A percentile compares a stretch with the other conserved stretches of the same genome.
These are phyloP conservation scores for Verticillium tricorpus DNA, from an alignment of 2,329 filamentous ascomycete genomes.

Conservation along the genomic window DNA sequence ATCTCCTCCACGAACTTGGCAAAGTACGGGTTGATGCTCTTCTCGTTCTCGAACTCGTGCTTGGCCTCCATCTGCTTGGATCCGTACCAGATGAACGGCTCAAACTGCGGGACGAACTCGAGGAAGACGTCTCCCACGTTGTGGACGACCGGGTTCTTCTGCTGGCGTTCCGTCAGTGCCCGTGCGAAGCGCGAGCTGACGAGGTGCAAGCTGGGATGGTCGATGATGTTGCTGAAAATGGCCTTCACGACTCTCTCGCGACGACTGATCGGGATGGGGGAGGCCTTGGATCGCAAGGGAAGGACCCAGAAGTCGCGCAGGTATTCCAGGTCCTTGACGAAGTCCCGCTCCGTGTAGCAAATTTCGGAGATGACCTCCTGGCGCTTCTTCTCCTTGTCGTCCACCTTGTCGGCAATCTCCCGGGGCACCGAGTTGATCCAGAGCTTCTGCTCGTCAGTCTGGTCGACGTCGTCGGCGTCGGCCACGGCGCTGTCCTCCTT, in stretches of 20 bases:
- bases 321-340: slow-evolving; percentile 98
- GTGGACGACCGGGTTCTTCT: slow-evolving; percentile 81
- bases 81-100: slow-evolving; percentile 94
- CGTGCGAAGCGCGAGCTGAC: slow-evolving; percentile 89
- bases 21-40: slow-evolving; percentile 79
- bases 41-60: slow-evolving; percentile 96
- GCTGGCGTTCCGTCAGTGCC: slow-evolving; percentile 83
- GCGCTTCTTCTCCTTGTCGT: slow-evolving; percentile 90
- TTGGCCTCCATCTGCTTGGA: slow-evolving; percentile 95
- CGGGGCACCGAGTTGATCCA: slow-evolving; percentile 99
- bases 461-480: slow-evolving; percentile 76
- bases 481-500: slow-evolving; percentile 50
- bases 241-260: slow-evolving; percentile 88
- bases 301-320: slow-evolving; percentile 98
- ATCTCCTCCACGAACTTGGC: slow-evolving; percentile 93
- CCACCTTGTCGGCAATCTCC: slow-evolving; percentile 85
- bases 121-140: slow-evolving; percentile 93
- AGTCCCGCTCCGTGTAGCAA: slow-evolving; percentile 97
- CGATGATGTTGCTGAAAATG: slow-evolving; percentile 94
- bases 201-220: slow-evolving; percentile 72
- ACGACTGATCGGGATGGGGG: slow-evolving; percentile 82
- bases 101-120: slow-evolving; percentile 86
- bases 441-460: slow-evolving; percentile 92
- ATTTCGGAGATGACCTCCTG: slow-evolving; percentile 98
- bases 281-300: slow-evolving; percentile 74